Base-by-base conservation (phyloP, 306 rosid species). In the Fragaria nilgerrensis region DNA sequence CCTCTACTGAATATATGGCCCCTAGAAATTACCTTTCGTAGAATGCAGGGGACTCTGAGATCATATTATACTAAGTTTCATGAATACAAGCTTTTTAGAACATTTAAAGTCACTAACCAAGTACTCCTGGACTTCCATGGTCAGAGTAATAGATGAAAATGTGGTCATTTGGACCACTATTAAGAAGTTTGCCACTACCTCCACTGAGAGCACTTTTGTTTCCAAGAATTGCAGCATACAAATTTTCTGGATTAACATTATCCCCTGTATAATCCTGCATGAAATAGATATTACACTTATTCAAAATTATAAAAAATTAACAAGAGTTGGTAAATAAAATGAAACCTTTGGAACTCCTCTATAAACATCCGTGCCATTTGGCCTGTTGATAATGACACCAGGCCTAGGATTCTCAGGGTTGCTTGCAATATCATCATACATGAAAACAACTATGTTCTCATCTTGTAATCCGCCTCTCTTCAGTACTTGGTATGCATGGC, bases 101-200 rank as follows among this genome's bases (percentile, higher is more conserved):
- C 22, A 56, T 2, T 8, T 10, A 29, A 56, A 69, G 2, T 17
- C 23, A 84, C 81, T 85, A 36, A 92, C 96, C 59, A 0, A 92
- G 20, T 0, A 69, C 0, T 36, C 97, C 96, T 0, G 87, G 0
- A 36, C n/a, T 8, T 5, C 97, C 97, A 19, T 34, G 37, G 37
- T 34, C 37, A 34, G 37, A 34, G 37, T 34, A 34, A 34, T 34
- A 34, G 37, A 34, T 34, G 37, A 34, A 34, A 34, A 34, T 34
- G 37, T 34, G 37, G 37, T 92, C 97, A 53, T 86, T 11, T 0
- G 91, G 89, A 0, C 91, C 91, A 74, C 86, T 92, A 1, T 79
- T 15, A 7, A 92, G 16, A 37, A 92, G 91, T 53, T 92, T 92
- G 45, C 92, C 92, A 68, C 92, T 90, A 1, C 97, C 96, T 59